Percentiles rank a stretch among this genome's conserved stretches.
Evolutionary conservation across 768 basidiomycete genomes (phyloP).

Genomic region (Boletus reticuloceps): DNA sequence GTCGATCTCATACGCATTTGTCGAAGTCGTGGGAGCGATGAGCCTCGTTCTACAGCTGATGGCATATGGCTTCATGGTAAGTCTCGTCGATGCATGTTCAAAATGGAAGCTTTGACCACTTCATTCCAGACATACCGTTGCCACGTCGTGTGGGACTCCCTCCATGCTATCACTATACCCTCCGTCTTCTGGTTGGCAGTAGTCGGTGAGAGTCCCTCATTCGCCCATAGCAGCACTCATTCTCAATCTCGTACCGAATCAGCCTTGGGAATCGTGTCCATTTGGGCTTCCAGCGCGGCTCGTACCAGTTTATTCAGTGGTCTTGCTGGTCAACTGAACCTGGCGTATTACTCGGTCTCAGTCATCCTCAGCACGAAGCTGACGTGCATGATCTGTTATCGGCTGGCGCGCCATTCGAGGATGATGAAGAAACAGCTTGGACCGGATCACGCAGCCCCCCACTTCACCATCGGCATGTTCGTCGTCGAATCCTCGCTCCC

Average conservation of each 20-base stretch:
- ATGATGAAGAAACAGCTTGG: too few relatives aligned
- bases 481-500: too few relatives aligned
- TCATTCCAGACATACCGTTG: constrained; percentile 36
- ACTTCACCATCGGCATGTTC: too few relatives aligned
- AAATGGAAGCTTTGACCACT: neutral
- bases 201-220: constrained; percentile 6
- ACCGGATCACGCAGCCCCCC: too few relatives aligned
- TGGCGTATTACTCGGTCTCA: constrained; percentile 7
- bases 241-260: neutral
- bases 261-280: constrained; percentile 4
- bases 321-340: neutral
- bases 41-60: constrained; percentile 27
- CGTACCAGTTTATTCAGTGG: neutral
- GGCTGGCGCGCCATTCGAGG: too few relatives aligned
- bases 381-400: too few relatives aligned
- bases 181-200: constrained; percentile 13
- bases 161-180: constrained; percentile 1
- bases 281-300: neutral
- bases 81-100: neutral
- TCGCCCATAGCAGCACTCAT: neutral
- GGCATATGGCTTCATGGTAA: constrained; percentile 27
- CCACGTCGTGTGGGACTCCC: constrained; percentile 29
- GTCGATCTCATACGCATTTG: too few relatives aligned
- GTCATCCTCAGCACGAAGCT: neutral
- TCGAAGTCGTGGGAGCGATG: too few relatives aligned